Conservation (phyloP, 1,139 yeast species). For the Pichia sp. region DNA sequence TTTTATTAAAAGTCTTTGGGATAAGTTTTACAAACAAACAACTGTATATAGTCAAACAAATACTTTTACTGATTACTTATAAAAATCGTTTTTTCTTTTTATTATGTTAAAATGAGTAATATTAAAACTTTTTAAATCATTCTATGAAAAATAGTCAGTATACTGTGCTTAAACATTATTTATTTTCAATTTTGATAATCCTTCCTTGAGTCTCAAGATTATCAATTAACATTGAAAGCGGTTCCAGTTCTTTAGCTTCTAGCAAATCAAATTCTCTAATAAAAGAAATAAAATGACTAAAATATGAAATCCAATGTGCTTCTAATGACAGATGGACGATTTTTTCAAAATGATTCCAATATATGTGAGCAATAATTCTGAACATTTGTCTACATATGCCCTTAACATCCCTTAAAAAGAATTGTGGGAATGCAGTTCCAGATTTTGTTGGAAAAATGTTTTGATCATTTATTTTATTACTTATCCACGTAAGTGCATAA, state of each 20-base stretch:
- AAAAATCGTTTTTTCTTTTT: neutral
- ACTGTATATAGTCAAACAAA: constrained; percentile 6
- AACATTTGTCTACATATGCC: constrained; percentile 90
- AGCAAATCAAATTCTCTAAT: constrained; percentile 76
- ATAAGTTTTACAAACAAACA: constrained; percentile 4
- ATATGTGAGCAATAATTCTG: constrained; percentile 92
- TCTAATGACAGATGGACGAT: constrained; percentile 84
- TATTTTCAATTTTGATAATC: constrained; percentile 33
- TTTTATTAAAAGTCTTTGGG: constrained; percentile 3
- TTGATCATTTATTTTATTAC: constrained; percentile 82
- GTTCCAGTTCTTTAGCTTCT: constrained; percentile 73
- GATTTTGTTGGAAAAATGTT: constrained; percentile 85
- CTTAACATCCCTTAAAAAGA: constrained; percentile 73
- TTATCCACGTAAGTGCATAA: constrained; percentile 85
- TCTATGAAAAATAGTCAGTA: neutral
- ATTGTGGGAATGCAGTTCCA: constrained; percentile 91
- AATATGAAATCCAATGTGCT: constrained; percentile 97
- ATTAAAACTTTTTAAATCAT: neutral
- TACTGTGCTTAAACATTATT: neutral
- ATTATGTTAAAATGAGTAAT: too few species aligned
- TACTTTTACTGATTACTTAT: neutral
- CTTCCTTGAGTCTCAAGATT: constrained; percentile 83
- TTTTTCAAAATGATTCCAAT: constrained; percentile 90
- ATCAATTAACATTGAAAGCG: constrained; percentile 69
- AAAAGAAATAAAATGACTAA: constrained; percentile 90